Evolutionary conservation across 805 yeast genomes (phyloP), one percentile per base, ranked within the genome.

Genomic region (Kazachstania taianensis): DNA sequence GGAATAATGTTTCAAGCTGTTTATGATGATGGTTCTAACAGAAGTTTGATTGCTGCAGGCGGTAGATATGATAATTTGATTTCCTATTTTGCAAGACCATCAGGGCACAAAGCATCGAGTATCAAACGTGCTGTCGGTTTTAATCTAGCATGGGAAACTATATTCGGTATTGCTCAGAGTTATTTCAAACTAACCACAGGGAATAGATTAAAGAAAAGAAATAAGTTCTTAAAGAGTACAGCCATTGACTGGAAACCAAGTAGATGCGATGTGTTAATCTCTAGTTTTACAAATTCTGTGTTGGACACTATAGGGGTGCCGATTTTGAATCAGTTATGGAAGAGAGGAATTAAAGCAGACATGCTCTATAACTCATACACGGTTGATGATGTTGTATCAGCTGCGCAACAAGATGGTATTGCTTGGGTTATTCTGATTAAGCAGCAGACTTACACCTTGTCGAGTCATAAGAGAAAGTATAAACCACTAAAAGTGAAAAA

Each of bases 1-100:
- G 94, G 94, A 0, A 61, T 87, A 2, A 85, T 92, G 94, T 92
- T 89, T 53, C 94, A 85, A 46, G 84, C 82, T 0, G 72, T 85
- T 1, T 72, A 75, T 43, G 81, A 83, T 37, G 78, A 75, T 67
- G 47, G 69, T 48, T 42, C 67, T 51, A 42, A 54, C 53, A 48
- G 63, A 64, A 63, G 53, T 28, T 43, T 79, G 22, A 63, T 92
- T 28, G 92, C 92, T 12, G 89, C 92, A 0, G 99, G 99, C 30
- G 99, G 99, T 2, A 66, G 99, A 37, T 92, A 86, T 52, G 97
- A 89, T 49, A 64, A 67, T 15, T 65, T 92, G 44, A 72, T 86
- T 10, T 64, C 73, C 3, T 67, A 77, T 13, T 68, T 85, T 41
- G 72, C 89, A 0, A 75, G 82, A 44, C 69, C 75, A 1, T 60